Evolutionary conservation across 805 yeast species (phyloP).

Genomic region (Sungouiella blattae): DNA sequence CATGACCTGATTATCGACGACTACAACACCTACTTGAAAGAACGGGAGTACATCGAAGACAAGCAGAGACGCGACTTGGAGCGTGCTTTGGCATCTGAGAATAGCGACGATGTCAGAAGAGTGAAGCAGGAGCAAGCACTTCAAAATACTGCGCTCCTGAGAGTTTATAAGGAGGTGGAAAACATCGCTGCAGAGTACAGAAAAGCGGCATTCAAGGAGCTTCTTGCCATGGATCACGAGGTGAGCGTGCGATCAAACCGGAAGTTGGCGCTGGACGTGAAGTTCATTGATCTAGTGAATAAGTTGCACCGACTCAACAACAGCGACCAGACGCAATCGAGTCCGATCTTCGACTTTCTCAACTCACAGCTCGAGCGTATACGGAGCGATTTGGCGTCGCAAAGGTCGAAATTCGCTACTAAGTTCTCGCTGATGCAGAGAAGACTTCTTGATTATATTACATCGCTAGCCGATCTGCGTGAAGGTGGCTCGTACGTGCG

Average conservation of each 20-base stretch:
- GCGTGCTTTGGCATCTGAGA: constrained; percentile 4
- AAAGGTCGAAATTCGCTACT: constrained; percentile 31
- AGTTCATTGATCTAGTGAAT: constrained; percentile 37
- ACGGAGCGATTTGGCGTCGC: constrained; percentile 32
- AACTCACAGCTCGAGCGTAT: constrained; percentile 28
- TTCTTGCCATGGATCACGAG: constrained; percentile 38
- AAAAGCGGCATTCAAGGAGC: constrained; percentile 31
- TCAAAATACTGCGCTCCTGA: constrained; percentile 27
- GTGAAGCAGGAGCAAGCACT: constrained; percentile 23
- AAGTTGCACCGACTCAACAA: constrained; percentile 32
- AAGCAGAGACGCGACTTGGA: constrained; percentile 9
- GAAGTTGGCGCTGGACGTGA: constrained; percentile 21
- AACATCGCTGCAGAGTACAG: constrained; percentile 32
- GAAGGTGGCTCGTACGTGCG: constrained; percentile 33
- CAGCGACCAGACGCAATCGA: constrained; percentile 5
- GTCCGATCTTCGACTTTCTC: constrained; percentile 36
- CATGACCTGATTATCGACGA: constrained; percentile 36
- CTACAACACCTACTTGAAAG: constrained; percentile 28
- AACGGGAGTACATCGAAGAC: constrained; percentile 17
- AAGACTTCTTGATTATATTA: constrained; percentile 34
- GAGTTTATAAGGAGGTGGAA: constrained; percentile 31
- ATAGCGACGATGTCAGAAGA: constrained; percentile 7
- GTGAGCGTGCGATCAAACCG: constrained; percentile 8
- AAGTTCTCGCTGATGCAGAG: constrained; percentile 36
- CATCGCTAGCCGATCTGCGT: constrained; percentile 28